Conservation (phyloP, 2,329 filamentous ascomycete species). For the Cordyceps javanica region DNA sequence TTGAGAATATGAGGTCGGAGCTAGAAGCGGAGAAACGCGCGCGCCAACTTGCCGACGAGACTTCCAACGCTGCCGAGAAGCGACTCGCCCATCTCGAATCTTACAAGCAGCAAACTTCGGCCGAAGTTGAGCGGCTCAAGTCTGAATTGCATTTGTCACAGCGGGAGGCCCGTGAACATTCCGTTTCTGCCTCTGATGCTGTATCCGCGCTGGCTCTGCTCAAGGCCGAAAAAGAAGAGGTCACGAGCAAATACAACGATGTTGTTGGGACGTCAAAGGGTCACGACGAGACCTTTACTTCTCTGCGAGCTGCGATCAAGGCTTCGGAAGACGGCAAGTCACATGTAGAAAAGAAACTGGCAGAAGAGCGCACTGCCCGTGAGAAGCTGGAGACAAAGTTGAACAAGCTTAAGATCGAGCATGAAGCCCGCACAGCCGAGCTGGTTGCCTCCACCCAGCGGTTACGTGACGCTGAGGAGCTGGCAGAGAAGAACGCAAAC, state of each 20-base stretch:
- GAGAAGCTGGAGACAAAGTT: conserved; percentile 74
- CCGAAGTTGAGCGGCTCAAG: conserved; percentile 79
- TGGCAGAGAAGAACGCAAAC: conserved; percentile 78
- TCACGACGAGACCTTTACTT: conserved; percentile 63
- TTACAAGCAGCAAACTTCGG: conserved; percentile 75
- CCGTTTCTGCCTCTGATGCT: conserved; percentile 70
- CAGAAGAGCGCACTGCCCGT: conserved; percentile 72
- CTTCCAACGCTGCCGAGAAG: conserved; percentile 72
- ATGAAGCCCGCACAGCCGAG: conserved; percentile 74
- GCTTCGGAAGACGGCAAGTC: conserved; percentile 72
- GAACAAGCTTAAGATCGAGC: conserved; percentile 69
- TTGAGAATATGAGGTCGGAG: conserved; percentile 64
- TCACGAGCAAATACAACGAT: conserved; percentile 63
- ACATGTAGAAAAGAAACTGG: conserved; percentile 72
- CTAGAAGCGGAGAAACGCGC: conserved; percentile 75
- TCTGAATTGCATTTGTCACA: conserved; percentile 78
- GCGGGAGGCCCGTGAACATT: conserved; percentile 72
- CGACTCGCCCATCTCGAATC: conserved; percentile 78
- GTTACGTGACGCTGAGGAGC: conserved; percentile 77
- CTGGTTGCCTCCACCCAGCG: conserved; percentile 68
- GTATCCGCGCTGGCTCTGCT: conserved; percentile 67
- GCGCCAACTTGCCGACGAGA: conserved; percentile 82
- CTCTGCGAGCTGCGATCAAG: conserved; percentile 69
- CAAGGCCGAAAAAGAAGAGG: conserved; percentile 78
- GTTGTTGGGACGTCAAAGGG: conserved; percentile 61